These are phyloP conservation scores for Dalbergia oliveri DNA, from an alignment of 306 rosid species.

Conservation along the genomic window DNA sequence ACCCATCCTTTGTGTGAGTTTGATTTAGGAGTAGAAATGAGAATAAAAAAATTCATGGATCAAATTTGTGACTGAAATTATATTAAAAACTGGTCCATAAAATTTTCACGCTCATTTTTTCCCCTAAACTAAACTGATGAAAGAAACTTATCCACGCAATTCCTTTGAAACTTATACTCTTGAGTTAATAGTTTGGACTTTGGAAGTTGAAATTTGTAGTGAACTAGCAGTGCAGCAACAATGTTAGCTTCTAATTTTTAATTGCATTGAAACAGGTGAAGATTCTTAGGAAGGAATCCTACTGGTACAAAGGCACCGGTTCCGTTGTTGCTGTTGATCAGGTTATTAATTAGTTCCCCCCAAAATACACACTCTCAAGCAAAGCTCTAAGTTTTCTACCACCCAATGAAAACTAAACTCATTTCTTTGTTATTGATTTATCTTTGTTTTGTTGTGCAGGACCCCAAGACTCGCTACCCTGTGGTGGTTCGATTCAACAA, in stretches of 20 bases:
- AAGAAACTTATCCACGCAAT: neutral
- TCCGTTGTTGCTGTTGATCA: slow-evolving; percentile 91
- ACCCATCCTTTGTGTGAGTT: too few relatives aligned
- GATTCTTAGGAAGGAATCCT: slow-evolving; percentile 88
- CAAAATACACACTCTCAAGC: neutral
- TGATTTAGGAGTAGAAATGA: too few relatives aligned
- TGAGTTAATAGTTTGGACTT: neutral
- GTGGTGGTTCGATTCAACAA: slow-evolving; percentile 89
- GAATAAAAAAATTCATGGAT: too few relatives aligned
- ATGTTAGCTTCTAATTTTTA: slow-evolving; percentile 21
- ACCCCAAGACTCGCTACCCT: slow-evolving; percentile 83
- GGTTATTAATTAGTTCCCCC: slow-evolving; percentile 51
- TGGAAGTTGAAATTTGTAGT: slow-evolving; percentile 11
- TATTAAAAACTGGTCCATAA: too few relatives aligned
- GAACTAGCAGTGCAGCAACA: neutral
- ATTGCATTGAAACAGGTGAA: slow-evolving; percentile 63
- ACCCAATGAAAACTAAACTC: neutral
- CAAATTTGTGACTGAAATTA: too few relatives aligned
- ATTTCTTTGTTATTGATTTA: slow-evolving; percentile 13
- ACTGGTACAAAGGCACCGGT: slow-evolving; percentile 83
- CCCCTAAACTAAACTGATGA: too few relatives aligned
- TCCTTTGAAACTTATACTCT: neutral
- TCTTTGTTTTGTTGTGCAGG: slow-evolving; percentile 53
- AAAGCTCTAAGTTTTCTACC: neutral
- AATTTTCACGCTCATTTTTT: too few relatives aligned